A percentile compares a stretch with the other conserved stretches of the same genome.
These are phyloP conservation scores for Leccinum subtestaceum DNA, from an alignment of 768 basidiomycete species.

Conservation along the genomic window DNA sequence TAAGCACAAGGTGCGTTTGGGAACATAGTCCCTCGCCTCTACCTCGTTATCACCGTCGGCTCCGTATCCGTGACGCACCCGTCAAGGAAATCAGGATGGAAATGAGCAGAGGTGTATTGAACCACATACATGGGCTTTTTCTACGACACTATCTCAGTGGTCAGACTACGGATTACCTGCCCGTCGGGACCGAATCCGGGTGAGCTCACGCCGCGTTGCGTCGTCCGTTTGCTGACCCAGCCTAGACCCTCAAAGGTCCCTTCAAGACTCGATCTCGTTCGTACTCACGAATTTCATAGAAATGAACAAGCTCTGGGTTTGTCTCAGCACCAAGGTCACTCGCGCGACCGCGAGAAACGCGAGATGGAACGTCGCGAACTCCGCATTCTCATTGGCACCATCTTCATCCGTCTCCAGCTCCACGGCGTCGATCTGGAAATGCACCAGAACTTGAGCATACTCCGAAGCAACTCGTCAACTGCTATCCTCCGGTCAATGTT, in stretches of 20 bases:
- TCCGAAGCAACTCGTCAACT: constrained; percentile 97
- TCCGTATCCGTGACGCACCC: constrained; percentile 95
- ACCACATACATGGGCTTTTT: constrained; percentile 96
- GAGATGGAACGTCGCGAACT: no score
- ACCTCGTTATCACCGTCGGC: constrained; percentile 99
- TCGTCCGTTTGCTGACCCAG: not conserved
- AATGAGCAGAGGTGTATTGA: constrained; percentile 95
- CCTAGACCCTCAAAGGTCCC: constrained; percentile 76
- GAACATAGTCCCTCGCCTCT: constrained; percentile 89
- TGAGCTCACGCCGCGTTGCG: no score
- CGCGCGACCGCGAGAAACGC: no score
- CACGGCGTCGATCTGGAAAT: constrained; percentile 95
- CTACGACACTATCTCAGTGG: constrained; percentile 95
- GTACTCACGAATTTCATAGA: constrained; percentile 98
- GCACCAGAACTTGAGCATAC: constrained; percentile 72
- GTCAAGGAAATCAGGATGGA: constrained; percentile 99
- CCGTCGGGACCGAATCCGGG: constrained; percentile 82
- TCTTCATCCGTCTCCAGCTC: constrained; percentile 92
- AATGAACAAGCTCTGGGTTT: constrained; percentile 99
- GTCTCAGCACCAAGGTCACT: constrained; percentile 95
- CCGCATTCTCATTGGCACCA: no score
- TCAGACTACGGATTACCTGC: constrained; percentile 94
- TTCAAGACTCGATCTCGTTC: constrained; percentile 94
- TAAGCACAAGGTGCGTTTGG: constrained; percentile 35
- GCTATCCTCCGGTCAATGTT: constrained; percentile 30